phyloP scores from a whole-genome alignment of 495 filamentous ascomycete genomes.

The Daldinia concentrica region DNA sequence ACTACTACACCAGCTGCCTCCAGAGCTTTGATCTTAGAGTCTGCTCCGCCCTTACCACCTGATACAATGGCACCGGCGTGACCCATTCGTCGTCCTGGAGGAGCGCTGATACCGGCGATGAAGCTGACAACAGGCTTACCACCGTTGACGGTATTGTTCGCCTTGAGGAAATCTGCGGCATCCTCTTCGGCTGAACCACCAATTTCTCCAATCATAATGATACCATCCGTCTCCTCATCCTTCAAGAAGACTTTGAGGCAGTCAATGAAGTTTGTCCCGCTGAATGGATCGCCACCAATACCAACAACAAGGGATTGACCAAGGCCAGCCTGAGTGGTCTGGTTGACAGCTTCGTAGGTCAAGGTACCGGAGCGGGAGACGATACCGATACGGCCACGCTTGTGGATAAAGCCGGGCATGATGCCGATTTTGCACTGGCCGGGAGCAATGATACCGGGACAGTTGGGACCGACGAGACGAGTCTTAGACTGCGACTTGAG shows the following conservation, averaged over 20 bases:
- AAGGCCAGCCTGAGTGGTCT: slow-evolving; percentile 95
- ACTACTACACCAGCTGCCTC: slow-evolving; percentile 94
- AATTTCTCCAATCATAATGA: slow-evolving; percentile 99
- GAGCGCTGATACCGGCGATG: slow-evolving; percentile 97
- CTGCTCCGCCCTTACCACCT: slow-evolving; percentile 95
- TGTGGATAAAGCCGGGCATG: slow-evolving; percentile 99
- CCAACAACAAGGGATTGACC: slow-evolving; percentile 98
- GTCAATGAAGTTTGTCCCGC: slow-evolving; percentile 99
- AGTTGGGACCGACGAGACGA: slow-evolving; percentile 95
- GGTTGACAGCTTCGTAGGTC: slow-evolving; percentile 99
- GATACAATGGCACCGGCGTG: slow-evolving; percentile 98
- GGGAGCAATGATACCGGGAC: slow-evolving; percentile 95
- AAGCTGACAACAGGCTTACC: slow-evolving; percentile 95
- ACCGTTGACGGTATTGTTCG: slow-evolving; percentile 82
- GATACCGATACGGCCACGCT: slow-evolving; percentile 97
- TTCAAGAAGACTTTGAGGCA: slow-evolving; percentile 96
- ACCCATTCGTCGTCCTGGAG: slow-evolving; percentile 95
- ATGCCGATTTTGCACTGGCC: slow-evolving; percentile 99
- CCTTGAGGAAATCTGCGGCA: slow-evolving; percentile 92
- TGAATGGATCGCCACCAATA: slow-evolving; percentile 98
- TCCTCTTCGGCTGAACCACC: slow-evolving; percentile 98
- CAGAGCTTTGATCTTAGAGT: slow-evolving; percentile 96
- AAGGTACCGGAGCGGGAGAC: slow-evolving; percentile 98
- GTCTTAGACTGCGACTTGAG: slow-evolving; percentile 98
- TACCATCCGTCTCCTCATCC: slow-evolving; percentile 96